Evolutionary conservation across 2,329 filamentous ascomycete genomes (phyloP).

Genomic region (Pseudogymnoascus sp.): DNA sequence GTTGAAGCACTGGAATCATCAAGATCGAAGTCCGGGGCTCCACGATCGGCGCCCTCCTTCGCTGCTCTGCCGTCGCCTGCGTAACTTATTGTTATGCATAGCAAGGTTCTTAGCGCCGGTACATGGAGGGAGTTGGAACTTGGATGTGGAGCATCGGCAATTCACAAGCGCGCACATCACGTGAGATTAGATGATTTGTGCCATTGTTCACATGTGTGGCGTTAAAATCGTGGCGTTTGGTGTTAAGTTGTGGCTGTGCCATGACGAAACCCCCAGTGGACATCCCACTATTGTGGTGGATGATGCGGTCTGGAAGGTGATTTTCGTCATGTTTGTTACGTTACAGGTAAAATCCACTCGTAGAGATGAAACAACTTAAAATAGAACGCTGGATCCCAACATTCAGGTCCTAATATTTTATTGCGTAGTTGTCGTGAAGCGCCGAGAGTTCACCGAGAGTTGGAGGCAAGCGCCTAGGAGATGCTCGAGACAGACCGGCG

Average conservation of each 20-base stretch:
- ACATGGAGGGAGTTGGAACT: neutral
- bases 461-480: neutral
- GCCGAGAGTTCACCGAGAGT: neutral
- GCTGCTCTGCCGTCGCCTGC: neutral
- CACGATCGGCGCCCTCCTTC: neutral
- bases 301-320: neutral
- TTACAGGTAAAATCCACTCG: neutral
- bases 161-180: neutral
- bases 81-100: neutral
- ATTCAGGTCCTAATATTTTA: neutral
- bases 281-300: neutral
- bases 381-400: neutral
- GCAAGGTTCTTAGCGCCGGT: conserved; percentile 1
- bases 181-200: neutral
- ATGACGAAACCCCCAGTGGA: neutral
- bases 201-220: neutral
- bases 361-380: neutral
- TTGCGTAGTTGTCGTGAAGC: neutral
- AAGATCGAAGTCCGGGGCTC: neutral
- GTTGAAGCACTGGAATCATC: neutral
- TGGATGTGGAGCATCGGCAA: conserved; percentile 1
- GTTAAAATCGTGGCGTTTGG: neutral
- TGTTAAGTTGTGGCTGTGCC: neutral
- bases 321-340: neutral
- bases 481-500: neutral